Base-by-base conservation (phyloP, 164 flowering plant genomes). In the Chimonanthus salicifolius region DNA sequence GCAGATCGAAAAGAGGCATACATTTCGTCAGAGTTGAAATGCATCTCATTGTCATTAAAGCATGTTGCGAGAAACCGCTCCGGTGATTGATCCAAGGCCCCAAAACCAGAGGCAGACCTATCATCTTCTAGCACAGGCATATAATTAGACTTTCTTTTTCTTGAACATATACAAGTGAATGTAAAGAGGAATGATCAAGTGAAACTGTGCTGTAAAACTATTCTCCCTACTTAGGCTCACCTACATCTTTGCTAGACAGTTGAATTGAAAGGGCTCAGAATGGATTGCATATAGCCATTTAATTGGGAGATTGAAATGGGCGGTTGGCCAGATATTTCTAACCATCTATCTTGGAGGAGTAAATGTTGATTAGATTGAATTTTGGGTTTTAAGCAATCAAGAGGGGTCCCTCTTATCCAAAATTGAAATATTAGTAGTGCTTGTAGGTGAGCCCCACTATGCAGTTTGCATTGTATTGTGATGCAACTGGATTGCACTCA, bases 31-130 rank as follows among this genome's bases (percentile, higher is more conserved):
- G 85, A 75, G 77, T 80, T 83, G 21, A 80, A 72, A 49, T 86
- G 78, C 88, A 86, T 83, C 70, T 82, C 92, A 4, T 84, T 60
- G 65, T 89, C 92, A 77, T 79, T 88, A 21, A 92, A 83, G 85
- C 92, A 92, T 50, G 89, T 85, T 15, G 89, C 82, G 75, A 93
- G 74, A 97, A 98, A 95, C 51, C 79, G 82, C 70, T 90, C 97
- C 74, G 89, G 75, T 72, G 89, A 81, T 49, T 76, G 88, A 77
- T 88, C 94, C 69, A 87, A 74, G 62, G 73, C 81, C 69, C 81
- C 96, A 69, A 71, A 72, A 74, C 82, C 76, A 50, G 84, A 76
- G 69, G 75, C 83, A 74, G 85, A 78, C 44, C 77, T 74, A 76
- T 77, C 85, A 71, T 77, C 93, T 84, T 77, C 93, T 84, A 63